Conservation (phyloP, 176 grass and related monocot species). For the Bromus sterilis region DNA sequence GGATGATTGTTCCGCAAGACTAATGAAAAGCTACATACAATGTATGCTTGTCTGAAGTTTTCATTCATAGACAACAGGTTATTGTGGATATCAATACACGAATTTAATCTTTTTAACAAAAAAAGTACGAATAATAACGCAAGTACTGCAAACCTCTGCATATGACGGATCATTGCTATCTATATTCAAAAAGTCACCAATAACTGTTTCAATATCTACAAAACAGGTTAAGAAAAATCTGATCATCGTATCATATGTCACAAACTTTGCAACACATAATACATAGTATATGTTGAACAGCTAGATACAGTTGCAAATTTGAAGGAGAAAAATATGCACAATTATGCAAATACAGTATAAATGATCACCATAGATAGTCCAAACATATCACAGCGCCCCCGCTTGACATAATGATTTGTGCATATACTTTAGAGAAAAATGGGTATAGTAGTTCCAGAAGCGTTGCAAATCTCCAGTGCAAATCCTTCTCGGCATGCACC, state of each 20-base stretch:
- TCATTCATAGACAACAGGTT: background rate
- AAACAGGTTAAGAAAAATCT: slow-evolving; percentile 36
- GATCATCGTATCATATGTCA: background rate
- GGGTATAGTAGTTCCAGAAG: too few relatives aligned
- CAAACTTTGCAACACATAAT: background rate
- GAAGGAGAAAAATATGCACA: background rate
- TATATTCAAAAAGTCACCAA: slow-evolving; percentile 83
- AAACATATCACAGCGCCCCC: background rate
- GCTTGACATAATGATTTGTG: background rate
- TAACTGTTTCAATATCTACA: slow-evolving; percentile 64
- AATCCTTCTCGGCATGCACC: too few relatives aligned
- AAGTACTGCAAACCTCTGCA: slow-evolving; percentile 47
- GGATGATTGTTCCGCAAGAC: background rate
- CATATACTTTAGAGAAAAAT: background rate
- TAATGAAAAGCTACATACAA: background rate
- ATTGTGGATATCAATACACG: background rate
- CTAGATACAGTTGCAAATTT: background rate
- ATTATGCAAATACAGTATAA: background rate
- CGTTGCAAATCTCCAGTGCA: too few relatives aligned
- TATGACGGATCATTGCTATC: slow-evolving; percentile 43
- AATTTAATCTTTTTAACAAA: background rate
- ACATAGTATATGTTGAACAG: background rate
- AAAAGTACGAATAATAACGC: background rate
- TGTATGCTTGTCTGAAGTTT: background rate
- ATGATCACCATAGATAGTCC: background rate